Base-by-base conservation (phyloP, 164 flowering plant genomes). In the Vitis cinerea region DNA sequence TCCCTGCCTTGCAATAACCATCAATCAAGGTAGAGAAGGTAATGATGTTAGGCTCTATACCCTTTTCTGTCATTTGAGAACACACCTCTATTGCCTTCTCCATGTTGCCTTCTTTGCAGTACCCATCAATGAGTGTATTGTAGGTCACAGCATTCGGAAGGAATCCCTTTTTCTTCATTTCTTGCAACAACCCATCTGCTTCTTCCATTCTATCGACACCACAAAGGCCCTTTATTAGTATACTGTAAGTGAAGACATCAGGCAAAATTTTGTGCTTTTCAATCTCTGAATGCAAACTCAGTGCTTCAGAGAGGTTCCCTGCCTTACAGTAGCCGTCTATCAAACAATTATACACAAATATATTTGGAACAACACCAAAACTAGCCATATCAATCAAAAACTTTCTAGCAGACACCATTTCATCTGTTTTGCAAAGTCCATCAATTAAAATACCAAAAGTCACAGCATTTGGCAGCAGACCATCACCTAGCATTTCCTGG, bases 151-250 rank as follows among this genome's bases (percentile, higher is more conserved):
- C 69, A 66, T 82, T 86, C 9, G 82, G 78, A 50, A 14, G 1
- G 17, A 90, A 29, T 19, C 86, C 86, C 37, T 65, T 74, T 48
- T 72, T 72, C 53, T 72, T 76, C 91, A 91, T 91, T 66, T 79
- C 78, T 9, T 61, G 48, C 44, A 84, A 77, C 15, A 91, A 49
- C 11, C 8, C 74, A 49, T 66, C 65, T 11, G 84, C 95, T 73
- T 90, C 97, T 37, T 65, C 75, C 47, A 83, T 72, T 71, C 80
- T 81, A 49, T 78, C 82, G 19, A 19, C 53, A 47, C 65, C 55
- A 70, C 87, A 90, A 10, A 86, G 72, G n/a, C 95, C 91, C 63
- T 83, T 85, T 50, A 90, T 79, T 12, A 91, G 89, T 55, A 81
- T 90, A 54, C 82, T 80, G 73, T 83, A 93, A 51, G 94, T 91